Evolutionary conservation across 1,139 yeast species (phyloP), one percentile per base, ranked within the genome.

Genomic region (Hyphopichia wangnamkhiaoensis): DNA sequence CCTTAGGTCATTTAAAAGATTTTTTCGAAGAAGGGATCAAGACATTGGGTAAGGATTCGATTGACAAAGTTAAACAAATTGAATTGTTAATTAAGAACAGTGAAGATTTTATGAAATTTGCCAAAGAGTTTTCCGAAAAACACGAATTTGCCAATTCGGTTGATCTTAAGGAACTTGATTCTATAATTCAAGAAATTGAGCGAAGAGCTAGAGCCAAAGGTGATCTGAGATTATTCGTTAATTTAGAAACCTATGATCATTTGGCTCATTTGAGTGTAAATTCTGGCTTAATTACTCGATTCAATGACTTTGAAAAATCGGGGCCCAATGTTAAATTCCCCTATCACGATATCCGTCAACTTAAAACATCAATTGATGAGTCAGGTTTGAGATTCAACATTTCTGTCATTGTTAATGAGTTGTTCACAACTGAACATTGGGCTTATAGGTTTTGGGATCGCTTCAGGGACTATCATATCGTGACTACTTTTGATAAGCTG

Each of bases 361-460:
- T 64, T 14, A 53, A 56, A 35, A 47, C 44, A 25, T 57, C 53
- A 8, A 43, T 66, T 1, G 42, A 43, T 4, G 66, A 59, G 20
- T 54, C 65, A 3, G 63, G 62, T 1, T 53, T 68, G 20, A 46
- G 50, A 18, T 59, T 65, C 37, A 50, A 56, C 27, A 34, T 49
- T 4, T 37, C 44, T 35, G 53, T 52, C 2, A 47, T 60, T 1
- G 34, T 49, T 10, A 61, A 58, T 26, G 53, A 53, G 5, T 38
- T 70, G 44, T 15, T 35, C 16, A 44, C 45, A 12, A 57, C 68
- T 5, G 78, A 72, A 37, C 57, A 57, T 1, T 81, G 86, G 84
- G 53, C 74, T 6, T 34, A 41, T 7, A 33, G 38, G 3, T 33
- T 49, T 7, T 56, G 58, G 55, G 59, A 68, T 21, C 49, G 52